Evolutionary conservation across 176 grass and related monocot species (phyloP).

Genomic region (Avena sativa): DNA sequence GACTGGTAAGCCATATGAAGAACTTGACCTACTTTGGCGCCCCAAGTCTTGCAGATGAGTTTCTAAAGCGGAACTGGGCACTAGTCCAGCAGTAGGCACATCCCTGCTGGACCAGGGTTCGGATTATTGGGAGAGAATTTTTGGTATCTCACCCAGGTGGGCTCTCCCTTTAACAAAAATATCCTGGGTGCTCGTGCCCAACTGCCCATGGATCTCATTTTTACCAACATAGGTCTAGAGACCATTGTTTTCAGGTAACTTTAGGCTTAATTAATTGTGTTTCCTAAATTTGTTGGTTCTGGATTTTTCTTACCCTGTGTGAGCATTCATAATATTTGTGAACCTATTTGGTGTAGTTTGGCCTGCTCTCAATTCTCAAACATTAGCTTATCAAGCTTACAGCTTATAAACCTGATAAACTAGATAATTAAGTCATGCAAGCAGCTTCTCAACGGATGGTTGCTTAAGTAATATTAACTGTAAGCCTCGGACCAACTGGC

Average conservation of each 20-base stretch:
- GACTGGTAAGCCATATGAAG: too few species aligned
- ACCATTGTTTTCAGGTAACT: neutral
- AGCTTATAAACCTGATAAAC: slow-evolving; percentile 10
- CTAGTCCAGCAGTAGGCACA: too few species aligned
- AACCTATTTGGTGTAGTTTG: slow-evolving; percentile 9
- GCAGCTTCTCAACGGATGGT: neutral
- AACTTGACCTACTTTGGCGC: too few species aligned
- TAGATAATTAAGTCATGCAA: neutral
- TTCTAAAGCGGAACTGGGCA: too few species aligned
- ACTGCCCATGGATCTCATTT: too few species aligned
- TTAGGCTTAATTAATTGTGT: neutral
- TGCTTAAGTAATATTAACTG: neutral
- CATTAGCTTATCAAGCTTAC: slow-evolving; percentile 7
- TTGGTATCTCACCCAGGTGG: too few species aligned
- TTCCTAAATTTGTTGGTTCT: neutral
- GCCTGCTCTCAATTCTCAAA: neutral
- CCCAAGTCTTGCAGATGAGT: too few species aligned
- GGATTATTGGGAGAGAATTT: too few species aligned
- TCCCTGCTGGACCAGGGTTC: too few species aligned
- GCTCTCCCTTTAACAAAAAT: too few species aligned
- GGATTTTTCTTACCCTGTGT: slow-evolving; percentile 1
- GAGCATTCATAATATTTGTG: neutral
- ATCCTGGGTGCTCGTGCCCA: too few species aligned
- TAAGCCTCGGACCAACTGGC: neutral
- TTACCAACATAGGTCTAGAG: neutral